These are phyloP conservation scores for Coffea humblotiana DNA, from an alignment of 305 asterid genomes.

Conservation along the genomic window DNA sequence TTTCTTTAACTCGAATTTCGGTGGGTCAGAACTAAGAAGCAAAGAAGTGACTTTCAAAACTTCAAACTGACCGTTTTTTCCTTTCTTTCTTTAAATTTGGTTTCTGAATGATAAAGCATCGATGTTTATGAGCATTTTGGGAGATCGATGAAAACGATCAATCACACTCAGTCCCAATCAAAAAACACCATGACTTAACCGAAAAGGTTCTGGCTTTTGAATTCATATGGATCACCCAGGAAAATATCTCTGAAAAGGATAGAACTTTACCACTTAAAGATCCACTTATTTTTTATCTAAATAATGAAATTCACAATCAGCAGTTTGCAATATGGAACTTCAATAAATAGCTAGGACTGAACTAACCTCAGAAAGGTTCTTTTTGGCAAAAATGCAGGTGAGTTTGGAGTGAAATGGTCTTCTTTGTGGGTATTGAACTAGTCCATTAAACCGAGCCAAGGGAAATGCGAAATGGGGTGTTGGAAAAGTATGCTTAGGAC, in stretches of 20 bases:
- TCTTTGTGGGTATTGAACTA: conserved; percentile 6
- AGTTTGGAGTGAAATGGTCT: conserved; percentile 25
- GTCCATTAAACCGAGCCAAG: conserved; percentile 16
- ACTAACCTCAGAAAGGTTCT: conserved; percentile 44
- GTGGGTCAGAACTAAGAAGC: not conserved
- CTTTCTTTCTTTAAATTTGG: no score
- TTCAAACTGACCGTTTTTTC: not conserved
- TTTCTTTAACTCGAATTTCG: not conserved
- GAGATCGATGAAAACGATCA: not conserved
- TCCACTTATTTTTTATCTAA: not conserved
- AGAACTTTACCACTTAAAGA: not conserved
- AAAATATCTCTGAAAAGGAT: not conserved
- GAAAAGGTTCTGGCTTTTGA: not conserved
- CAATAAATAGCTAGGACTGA: conserved; percentile 11
- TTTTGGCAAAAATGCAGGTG: conserved; percentile 41
- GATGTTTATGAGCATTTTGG: not conserved
- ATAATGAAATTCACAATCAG: no score
- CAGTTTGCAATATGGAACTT: not conserved
- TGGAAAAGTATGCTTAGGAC: conserved; percentile 22
- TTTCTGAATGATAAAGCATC: not conserved
- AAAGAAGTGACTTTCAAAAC: not conserved
- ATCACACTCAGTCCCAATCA: not conserved
- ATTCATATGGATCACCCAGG: not conserved
- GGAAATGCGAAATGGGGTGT: conserved; percentile 24
- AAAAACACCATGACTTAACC: not conserved